phyloP scores from a whole-genome alignment of 768 basidiomycete genomes.

The Lactifluus rugatus region DNA sequence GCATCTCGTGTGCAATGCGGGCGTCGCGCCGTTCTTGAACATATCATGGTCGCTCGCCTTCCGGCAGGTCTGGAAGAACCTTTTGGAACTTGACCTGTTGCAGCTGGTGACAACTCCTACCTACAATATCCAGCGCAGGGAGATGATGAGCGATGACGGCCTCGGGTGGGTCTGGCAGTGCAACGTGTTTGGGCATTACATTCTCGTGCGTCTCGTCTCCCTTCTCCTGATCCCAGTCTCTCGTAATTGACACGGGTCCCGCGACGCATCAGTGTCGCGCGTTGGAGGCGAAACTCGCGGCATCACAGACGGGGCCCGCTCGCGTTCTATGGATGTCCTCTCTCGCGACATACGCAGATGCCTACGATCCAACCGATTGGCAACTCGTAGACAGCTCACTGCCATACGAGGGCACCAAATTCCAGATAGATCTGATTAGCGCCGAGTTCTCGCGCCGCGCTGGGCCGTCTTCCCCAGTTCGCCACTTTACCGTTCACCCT shows the following conservation, averaged over 20 bases:
- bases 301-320: constrained; percentile 35
- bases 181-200: constrained; percentile 76
- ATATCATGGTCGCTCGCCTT: constrained; percentile 43
- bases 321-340: constrained; percentile 79
- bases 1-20: constrained; percentile 75
- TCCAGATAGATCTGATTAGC: constrained; percentile 63
- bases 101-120: constrained; percentile 42
- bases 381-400: constrained; percentile 51
- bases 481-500: constrained; percentile 61
- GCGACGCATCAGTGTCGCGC: constrained; percentile 49
- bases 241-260: background rate
- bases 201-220: constrained; percentile 42
- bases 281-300: constrained; percentile 43
- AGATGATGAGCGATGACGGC: constrained; percentile 55
- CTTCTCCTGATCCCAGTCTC: background rate
- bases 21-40: constrained; percentile 46
- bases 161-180: constrained; percentile 80
- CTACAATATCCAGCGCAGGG: constrained; percentile 48
- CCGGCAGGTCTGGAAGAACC: constrained; percentile 34
- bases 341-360: constrained; percentile 44
- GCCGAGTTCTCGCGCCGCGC: constrained; percentile 43
- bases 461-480: constrained; percentile 24
- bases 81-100: constrained; percentile 28
- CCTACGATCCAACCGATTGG: constrained; percentile 58
- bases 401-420: constrained; percentile 67